Evolutionary conservation across 306 rosid genomes (phyloP), one percentile per base, ranked within the genome.

Genomic region (Aeschynomene evenia): DNA sequence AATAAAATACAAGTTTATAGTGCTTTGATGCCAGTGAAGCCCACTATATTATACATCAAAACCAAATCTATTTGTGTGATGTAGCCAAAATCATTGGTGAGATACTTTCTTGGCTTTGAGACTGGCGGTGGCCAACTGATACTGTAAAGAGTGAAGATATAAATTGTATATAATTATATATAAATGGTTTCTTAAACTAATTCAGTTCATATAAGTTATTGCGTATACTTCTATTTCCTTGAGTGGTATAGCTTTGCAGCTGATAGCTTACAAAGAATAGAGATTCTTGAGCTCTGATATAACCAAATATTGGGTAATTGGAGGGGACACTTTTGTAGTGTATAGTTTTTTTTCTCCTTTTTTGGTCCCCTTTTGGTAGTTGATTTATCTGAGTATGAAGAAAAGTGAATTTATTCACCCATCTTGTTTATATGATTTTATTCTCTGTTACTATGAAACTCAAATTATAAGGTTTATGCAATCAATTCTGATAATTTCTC

Each of bases 401-500:
- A 28, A 28, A 28, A 28, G 31, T 28, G 31, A 28, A 28, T 4
- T 4, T 58, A 9, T 0, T 31, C 2, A 10, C 14, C 24, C 64
- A 22, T 72, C 39, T 49, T 14, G 29, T 49, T 57, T 26, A 10
- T 42, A 16, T 36, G 51, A 5, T 55, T 55, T 40, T 21, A 62
- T 45, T 7, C 23, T 40, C 42, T 14, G 7, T 33, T 55, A 46
- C 10, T 12, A 39, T 22, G 68, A 56, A 22, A 40, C 46, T 52
- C 51, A 11, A 23, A 58, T 31, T 13, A 21, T 29, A 36, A 23
- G 26, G 14, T 70, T 46, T 73, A 29, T 28, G 5, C 15, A 26
- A 34, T 75, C 36, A 67, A 68, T 68, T 56, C 80, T 84, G 72
- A 79, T 53, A 40, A 6, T 66, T 40, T 24, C 9, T 57, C 28